phyloP scores from a whole-genome alignment of 176 grass and related monocot genomes.

The Triticum urartu region DNA sequence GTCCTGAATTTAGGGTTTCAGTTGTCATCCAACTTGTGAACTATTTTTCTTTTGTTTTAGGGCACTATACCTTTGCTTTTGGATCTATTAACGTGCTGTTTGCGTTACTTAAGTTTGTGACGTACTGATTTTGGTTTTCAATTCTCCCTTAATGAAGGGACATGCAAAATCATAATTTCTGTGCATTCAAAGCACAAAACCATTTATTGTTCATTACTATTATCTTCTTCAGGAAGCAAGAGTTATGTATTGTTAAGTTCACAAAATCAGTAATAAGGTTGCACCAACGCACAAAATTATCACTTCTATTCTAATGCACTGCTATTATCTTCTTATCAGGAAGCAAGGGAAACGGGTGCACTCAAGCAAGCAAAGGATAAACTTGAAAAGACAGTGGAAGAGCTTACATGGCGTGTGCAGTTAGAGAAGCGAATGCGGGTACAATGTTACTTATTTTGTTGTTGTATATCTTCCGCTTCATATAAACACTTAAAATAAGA shows the following conservation, averaged over 20 bases:
- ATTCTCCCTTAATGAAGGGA: neutral
- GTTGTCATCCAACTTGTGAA: neutral
- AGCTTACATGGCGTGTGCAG: slow-evolving; percentile 96
- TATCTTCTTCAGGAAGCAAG: slow-evolving; percentile 40
- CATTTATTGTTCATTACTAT: neutral
- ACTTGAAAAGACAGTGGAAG: slow-evolving; percentile 98
- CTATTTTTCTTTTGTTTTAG: neutral
- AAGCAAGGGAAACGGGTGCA: slow-evolving; percentile 96
- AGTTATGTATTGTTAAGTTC: neutral
- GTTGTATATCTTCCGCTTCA: neutral
- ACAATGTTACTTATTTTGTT: slow-evolving; percentile 40
- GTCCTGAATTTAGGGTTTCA: neutral
- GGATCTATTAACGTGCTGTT: neutral
- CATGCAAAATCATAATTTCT: neutral
- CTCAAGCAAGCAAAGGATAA: slow-evolving; percentile 99
- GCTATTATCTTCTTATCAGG: slow-evolving; percentile 51
- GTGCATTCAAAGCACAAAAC: neutral
- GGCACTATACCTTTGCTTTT: neutral
- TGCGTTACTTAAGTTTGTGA: neutral
- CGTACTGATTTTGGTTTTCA: neutral
- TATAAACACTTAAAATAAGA: slow-evolving; percentile 8
- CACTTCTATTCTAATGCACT: slow-evolving; percentile 35
- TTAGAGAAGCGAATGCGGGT: slow-evolving; percentile 94
- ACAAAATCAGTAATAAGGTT: neutral
- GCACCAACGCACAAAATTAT: neutral